Conservation (phyloP, 1,139 yeast genomes). For the Saccharomyces hybrid region DNA sequence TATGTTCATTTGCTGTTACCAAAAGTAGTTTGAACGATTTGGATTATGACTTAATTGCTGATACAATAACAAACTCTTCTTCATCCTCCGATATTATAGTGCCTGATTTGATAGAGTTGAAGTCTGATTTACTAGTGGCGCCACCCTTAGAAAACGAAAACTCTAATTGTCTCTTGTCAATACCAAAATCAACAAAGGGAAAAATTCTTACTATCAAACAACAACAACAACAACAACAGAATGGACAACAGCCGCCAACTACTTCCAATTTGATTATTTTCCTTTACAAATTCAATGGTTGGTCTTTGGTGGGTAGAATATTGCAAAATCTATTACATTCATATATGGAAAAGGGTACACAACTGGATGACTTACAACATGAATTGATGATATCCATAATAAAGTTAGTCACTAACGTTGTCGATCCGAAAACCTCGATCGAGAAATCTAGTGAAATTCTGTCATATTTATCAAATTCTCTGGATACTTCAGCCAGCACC, state of each 20-base stretch:
- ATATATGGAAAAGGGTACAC: conserved; percentile 27
- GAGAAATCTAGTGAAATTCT: conserved; percentile 38
- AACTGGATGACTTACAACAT: conserved; percentile 24
- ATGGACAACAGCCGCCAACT: conserved; percentile 7
- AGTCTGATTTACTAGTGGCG: conserved; percentile 34
- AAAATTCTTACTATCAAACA: conserved; percentile 45
- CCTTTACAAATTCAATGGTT: conserved; percentile 69
- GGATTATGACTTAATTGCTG: conserved; percentile 29
- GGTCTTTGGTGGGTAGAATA: conserved; percentile 76
- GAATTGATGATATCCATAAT: conserved; percentile 43
- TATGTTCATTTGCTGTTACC: conserved; percentile 52
- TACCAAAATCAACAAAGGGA: conserved; percentile 60
- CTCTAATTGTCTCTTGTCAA: conserved; percentile 32
- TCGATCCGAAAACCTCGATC: conserved; percentile 36
- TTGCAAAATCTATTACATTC: conserved; percentile 52
- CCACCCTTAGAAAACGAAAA: conserved; percentile 37
- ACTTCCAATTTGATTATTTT: conserved; percentile 48
- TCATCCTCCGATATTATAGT: not conserved
- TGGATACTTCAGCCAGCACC: conserved; percentile 29
- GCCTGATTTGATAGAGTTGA: conserved; percentile 34
- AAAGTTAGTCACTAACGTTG: conserved; percentile 43
- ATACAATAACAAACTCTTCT: conserved; percentile 22
- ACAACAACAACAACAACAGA: conserved; percentile 18
- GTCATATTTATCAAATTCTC: conserved; percentile 2
- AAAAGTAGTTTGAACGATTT: conserved; percentile 28